Conservation (phyloP, 352 stramenopile genomes). For the Phytopythium vexans region DNA sequence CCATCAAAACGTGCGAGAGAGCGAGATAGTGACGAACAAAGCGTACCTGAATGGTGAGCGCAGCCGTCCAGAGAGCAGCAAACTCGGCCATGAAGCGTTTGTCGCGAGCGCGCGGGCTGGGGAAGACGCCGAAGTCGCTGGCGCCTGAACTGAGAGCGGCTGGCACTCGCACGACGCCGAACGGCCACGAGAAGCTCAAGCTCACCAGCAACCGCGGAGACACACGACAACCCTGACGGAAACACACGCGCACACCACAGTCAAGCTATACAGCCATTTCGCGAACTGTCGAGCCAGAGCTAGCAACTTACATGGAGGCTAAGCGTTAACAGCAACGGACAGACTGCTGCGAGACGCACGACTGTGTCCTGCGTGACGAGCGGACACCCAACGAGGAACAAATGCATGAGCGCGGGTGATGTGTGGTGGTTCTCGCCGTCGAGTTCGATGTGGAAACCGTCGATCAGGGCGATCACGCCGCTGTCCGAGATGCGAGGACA, state of each 20-base stretch:
- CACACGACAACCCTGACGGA: conserved; percentile 45
- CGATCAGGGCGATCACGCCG: conserved; percentile 44
- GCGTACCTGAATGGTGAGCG: conserved; percentile 53
- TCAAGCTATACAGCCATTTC: background rate
- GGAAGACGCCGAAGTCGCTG: conserved; percentile 60
- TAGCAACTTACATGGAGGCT: conserved; percentile 33
- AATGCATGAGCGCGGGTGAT: conserved; percentile 38
- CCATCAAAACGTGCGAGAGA: background rate
- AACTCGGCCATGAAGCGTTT: conserved; percentile 57
- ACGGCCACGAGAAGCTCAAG: conserved; percentile 64
- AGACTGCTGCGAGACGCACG: conserved; percentile 51
- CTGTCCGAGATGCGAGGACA: conserved; percentile 52
- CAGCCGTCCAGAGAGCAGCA: conserved; percentile 49
- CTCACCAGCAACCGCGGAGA: conserved; percentile 57
- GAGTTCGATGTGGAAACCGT: conserved; percentile 35
- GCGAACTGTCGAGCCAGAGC: no score
- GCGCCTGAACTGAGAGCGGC: conserved; percentile 10
- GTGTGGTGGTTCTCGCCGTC: conserved; percentile 1
- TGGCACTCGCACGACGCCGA: conserved; percentile 44
- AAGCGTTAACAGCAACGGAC: conserved; percentile 64
- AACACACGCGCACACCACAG: background rate
- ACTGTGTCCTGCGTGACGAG: conserved; percentile 66
- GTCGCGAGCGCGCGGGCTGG: conserved; percentile 62
- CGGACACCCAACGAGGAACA: conserved; percentile 56
- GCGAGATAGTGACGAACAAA: background rate